These are phyloP conservation scores for Dioscorea dumetorum DNA, from an alignment of 106 monocot genomes.

Conservation along the genomic window DNA sequence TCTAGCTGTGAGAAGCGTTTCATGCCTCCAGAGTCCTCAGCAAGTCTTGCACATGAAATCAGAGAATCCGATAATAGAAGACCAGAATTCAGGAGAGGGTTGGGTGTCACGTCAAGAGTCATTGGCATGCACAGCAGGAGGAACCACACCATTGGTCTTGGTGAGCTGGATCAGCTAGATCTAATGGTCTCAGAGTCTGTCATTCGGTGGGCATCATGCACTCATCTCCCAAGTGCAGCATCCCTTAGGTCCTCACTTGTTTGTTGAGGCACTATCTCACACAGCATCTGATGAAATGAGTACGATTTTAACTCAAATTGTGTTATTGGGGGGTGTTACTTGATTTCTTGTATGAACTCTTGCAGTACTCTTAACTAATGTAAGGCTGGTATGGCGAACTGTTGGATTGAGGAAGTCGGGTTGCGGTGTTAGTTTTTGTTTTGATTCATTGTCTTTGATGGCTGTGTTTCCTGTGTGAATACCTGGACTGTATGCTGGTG, in stretches of 20 bases:
- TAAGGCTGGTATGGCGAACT: no score
- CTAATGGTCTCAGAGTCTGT: slow-evolving; percentile 65
- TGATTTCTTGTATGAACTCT: neutral
- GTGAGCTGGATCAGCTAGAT: slow-evolving; percentile 64
- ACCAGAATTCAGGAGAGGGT: slow-evolving; percentile 14
- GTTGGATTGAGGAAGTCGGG: no score
- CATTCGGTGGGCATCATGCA: slow-evolving; percentile 89
- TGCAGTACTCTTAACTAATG: neutral
- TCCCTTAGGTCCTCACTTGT: slow-evolving; percentile 77
- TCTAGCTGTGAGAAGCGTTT: slow-evolving; percentile 22
- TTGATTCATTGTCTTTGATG: no score
- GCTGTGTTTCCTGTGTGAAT: no score
- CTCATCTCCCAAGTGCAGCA: slow-evolving; percentile 38
- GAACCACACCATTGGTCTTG: slow-evolving; percentile 80
- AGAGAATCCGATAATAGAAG: slow-evolving; percentile 14
- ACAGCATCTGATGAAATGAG: neutral
- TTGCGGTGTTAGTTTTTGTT: no score
- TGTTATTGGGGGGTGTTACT: neutral
- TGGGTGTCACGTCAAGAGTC: slow-evolving; percentile 11
- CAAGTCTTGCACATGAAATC: neutral
- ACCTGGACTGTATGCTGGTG: no score
- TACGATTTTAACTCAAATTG: neutral
- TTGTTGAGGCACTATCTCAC: slow-evolving; percentile 28
- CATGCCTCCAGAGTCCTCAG: neutral
- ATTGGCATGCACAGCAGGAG: slow-evolving; percentile 48